Conservation (phyloP, 176 grass and related monocot species). For the Saccharum officinarum region DNA sequence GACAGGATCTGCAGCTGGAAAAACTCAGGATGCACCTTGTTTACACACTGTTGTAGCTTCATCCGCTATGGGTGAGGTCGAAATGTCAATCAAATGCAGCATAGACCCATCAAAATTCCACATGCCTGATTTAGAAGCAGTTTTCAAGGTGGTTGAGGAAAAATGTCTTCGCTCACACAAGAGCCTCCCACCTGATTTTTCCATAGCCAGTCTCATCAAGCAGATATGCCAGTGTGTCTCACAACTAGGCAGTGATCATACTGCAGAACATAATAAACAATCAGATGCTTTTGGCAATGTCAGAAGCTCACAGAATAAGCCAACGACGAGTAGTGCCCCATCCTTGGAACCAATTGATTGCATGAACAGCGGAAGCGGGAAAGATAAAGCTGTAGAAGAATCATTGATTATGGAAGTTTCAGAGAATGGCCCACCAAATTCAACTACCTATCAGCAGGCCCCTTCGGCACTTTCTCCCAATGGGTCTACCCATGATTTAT, state of each 20-base stretch:
- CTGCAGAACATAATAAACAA: constrained; percentile 25
- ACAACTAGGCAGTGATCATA: constrained; percentile 34
- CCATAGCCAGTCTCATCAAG: constrained; percentile 51
- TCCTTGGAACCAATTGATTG: constrained; percentile 8
- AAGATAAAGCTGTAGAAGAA: constrained; percentile 14
- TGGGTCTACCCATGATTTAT: constrained; percentile 45
- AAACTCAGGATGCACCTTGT: constrained; percentile 30
- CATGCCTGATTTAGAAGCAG: constrained; percentile 48
- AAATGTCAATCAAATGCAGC: constrained; percentile 53
- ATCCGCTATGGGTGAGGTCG: constrained; percentile 57
- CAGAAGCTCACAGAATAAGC: constrained; percentile 2
- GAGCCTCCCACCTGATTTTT: constrained; percentile 56
- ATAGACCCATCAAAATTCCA: constrained; percentile 42
- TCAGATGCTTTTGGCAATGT: neutral
- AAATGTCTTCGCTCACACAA: constrained; percentile 57
- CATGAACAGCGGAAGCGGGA: constrained; percentile 22
- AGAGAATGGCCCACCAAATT: constrained; percentile 5
- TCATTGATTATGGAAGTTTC: constrained; percentile 8
- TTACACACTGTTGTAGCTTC: constrained; percentile 58
- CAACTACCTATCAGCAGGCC: constrained; percentile 15
- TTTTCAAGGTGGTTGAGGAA: constrained; percentile 67
- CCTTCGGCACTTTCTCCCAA: constrained; percentile 28
- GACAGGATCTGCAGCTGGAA: constrained; percentile 23
- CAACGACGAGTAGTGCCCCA: constrained; percentile 1
- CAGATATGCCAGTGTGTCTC: constrained; percentile 65